Base-by-base conservation (phyloP, 805 yeast genomes). In the Suhomyces prunicola region DNA sequence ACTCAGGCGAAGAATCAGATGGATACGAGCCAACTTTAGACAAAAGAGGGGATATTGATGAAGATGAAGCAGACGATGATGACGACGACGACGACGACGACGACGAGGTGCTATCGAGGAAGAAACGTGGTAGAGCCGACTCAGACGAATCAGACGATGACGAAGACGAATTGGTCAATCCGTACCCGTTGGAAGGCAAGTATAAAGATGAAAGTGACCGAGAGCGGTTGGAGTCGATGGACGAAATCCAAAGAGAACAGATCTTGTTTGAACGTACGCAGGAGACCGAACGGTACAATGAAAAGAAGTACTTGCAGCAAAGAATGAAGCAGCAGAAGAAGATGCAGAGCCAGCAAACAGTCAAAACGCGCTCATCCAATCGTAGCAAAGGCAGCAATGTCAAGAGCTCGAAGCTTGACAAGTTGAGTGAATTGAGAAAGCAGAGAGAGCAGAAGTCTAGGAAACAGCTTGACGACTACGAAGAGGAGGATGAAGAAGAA, bases 131-230 rank as follows among this genome's bases (percentile, higher is more conserved):
- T 41, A 24, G 24, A 13, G 53, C 46, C 3, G 31, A 47, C 3
- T 53, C 56, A n/a, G 60, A 49, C 15, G 66, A 57, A 44, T 55
- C 49, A 5, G 63, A 52, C 9, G 62, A 59, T 1, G 57, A 51
- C 9, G 73, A 65, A 4, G 66, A 60, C 0, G 73, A 67, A 26
- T 62, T 74, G 51, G 62, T 69, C 45, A 86, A 87, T 62, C 99
- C 98, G 8, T 94, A 92, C 67, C 99, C 99, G 2, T 71, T 93
- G 50, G 97, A 91, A 64, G 97, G 96, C 6, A 90, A 90, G 64
- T 94, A 86, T 74, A 88, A 85, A 62, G 87, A 91, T 69, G 96
- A 85, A 50, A 78, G 74, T 7, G 99, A 94, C 70, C 81, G 89
- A 55, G 83, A 73, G 1, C 69, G 75, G 51, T 74, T 82, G 59